These are phyloP conservation scores for Penicillium crustosum DNA, from an alignment of 2,329 filamentous ascomycete genomes.

Conservation along the genomic window DNA sequence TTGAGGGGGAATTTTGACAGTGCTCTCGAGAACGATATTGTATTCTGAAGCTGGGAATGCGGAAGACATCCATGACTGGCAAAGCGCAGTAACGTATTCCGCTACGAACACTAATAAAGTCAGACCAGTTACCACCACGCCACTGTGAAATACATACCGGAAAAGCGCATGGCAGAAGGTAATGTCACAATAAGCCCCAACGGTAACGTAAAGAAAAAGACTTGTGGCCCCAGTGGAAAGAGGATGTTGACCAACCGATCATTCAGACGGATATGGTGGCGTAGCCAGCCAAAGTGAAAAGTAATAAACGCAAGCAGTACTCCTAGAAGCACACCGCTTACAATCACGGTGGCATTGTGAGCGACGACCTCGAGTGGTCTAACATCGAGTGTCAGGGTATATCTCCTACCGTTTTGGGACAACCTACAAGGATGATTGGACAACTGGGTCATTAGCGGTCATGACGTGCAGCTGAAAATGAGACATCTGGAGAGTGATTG, in stretches of 20 bases:
- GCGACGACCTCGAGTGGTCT: not conserved
- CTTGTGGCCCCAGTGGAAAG: not conserved
- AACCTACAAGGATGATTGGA: slow-evolving; percentile 1
- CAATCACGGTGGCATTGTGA: slow-evolving; percentile 1
- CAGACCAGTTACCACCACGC: not conserved
- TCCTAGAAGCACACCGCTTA: slow-evolving; percentile 9
- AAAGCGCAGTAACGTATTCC: not conserved
- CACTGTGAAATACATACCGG: not conserved
- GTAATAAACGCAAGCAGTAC: not conserved
- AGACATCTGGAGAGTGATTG: not conserved
- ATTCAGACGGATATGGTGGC: not conserved
- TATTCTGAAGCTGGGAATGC: not conserved
- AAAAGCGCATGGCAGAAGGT: not conserved
- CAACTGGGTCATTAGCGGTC: not conserved
- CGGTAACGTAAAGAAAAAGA: not conserved
- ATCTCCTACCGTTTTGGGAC: not conserved
- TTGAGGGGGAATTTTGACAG: not conserved
- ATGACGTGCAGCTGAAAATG: slow-evolving; percentile 9
- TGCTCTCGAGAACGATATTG: not conserved
- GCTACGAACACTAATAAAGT: not conserved
- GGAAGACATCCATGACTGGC: no score
- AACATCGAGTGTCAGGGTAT: not conserved
- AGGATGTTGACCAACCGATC: not conserved
- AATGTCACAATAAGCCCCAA: not conserved
- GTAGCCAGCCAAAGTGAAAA: not conserved